Conservation (phyloP, 495 filamentous ascomycete species). For the Daldinia concentrica region DNA sequence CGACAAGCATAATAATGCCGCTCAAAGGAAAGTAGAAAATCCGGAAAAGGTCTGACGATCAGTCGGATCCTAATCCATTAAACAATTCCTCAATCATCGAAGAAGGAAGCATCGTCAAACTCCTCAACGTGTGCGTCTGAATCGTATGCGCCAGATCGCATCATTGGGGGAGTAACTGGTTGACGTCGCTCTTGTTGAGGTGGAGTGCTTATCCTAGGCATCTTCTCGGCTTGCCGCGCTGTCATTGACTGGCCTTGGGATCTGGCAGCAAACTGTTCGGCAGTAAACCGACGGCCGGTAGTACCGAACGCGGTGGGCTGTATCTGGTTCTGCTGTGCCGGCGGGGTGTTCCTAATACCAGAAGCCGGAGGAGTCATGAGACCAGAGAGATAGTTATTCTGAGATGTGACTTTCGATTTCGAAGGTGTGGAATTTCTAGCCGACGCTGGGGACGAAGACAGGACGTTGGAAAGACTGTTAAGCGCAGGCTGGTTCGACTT, state of each 20-base stretch:
- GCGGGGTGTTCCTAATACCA: slow-evolving; percentile 66
- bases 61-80: not conserved
- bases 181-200: slow-evolving; percentile 51
- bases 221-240: slow-evolving; percentile 50
- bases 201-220: slow-evolving; percentile 48
- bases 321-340: slow-evolving; percentile 39
- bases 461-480: slow-evolving; percentile 49
- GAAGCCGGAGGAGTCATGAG: slow-evolving; percentile 85
- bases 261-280: slow-evolving; percentile 58
- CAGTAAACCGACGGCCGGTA: slow-evolving; percentile 61
- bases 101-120: slow-evolving; percentile 66
- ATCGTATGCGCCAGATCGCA: slow-evolving; percentile 74
- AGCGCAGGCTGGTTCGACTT: slow-evolving; percentile 75
- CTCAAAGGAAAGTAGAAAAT: slow-evolving; percentile 17
- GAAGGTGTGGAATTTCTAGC: slow-evolving; percentile 68
- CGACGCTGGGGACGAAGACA: slow-evolving; percentile 52
- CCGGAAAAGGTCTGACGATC: not conserved
- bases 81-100: slow-evolving; percentile 55
- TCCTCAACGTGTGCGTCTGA: slow-evolving; percentile 70
- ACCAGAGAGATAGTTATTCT: slow-evolving; percentile 67
- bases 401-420: slow-evolving; percentile 60
- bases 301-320: slow-evolving; percentile 62
- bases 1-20: slow-evolving; percentile 18
- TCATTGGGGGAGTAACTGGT: slow-evolving; percentile 74
- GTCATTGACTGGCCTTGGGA: slow-evolving; percentile 51